Evolutionary conservation across 2,329 filamentous ascomycete species (phyloP).

Genomic region (Cladophialophora chaetospira): DNA sequence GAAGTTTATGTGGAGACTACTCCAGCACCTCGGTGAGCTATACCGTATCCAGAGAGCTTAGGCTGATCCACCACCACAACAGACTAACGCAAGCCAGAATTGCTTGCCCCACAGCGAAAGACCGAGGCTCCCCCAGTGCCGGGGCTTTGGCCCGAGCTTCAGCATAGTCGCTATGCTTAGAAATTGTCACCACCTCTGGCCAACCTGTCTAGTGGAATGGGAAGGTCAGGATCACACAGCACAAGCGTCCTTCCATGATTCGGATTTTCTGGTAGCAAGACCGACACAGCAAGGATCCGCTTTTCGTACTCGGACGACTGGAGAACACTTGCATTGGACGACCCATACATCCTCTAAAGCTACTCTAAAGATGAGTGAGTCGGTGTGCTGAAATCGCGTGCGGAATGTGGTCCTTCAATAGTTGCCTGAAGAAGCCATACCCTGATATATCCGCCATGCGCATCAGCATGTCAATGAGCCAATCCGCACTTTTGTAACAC

Average conservation of each 20-base stretch:
- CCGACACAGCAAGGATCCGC: background rate
- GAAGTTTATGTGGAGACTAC: background rate
- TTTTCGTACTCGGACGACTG: background rate
- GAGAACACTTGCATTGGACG: background rate
- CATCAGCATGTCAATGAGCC: background rate
- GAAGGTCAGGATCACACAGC: background rate
- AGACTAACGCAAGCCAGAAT: background rate
- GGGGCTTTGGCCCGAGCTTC: background rate
- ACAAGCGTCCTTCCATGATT: background rate
- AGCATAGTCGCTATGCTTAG: background rate
- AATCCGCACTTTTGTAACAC: background rate
- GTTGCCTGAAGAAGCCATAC: background rate
- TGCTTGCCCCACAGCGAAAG: background rate
- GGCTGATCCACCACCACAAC: background rate
- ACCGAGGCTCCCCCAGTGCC: background rate
- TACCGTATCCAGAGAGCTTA: background rate
- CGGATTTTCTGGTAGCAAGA: background rate
- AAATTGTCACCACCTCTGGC: background rate
- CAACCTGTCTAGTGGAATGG: background rate
- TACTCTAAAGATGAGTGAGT: background rate
- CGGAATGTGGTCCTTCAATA: background rate
- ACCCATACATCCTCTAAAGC: background rate
- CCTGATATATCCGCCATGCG: background rate
- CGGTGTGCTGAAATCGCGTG: background rate
- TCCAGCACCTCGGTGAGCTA: background rate